Base-by-base conservation (phyloP, 805 yeast species). In the Barnettozyma sucrosica region DNA sequence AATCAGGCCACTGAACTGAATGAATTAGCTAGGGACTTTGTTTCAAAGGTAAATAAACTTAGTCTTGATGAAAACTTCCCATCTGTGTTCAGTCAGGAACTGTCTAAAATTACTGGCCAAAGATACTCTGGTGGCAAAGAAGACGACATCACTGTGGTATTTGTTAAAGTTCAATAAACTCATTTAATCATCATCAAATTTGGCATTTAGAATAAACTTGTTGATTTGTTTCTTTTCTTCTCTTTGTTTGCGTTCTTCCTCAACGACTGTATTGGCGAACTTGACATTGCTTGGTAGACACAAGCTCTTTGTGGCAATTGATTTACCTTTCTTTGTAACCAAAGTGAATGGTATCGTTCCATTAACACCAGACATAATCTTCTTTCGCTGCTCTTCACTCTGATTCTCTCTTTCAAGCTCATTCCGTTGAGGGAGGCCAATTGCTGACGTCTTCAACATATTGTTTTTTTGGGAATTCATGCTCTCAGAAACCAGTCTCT, bases 111-210 rank as follows among this genome's bases (percentile, higher is more conserved):
- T 44, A 78, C 88, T 2, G 85, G 85, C 3, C 84, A 81, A 58
- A 70, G 73, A 38, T 85, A 86, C 60, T 71, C 80, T 49, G 98
- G 99, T 30, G 99, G 99, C 13, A 92, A 92, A 68, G 95, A 89
- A 41, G 99, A 92, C 67, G 99, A 92, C 66, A 85, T 93, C 34
- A 89, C 98, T 1, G 79, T 85, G 16, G 84, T 90, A 2, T 74
- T 87, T 58, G 81, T 89, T 39, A 76, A 79, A 58, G 56, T 50
- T 37, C 26, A 45, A 42, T 57, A 25, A 21, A 3, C 16, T 7
- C 7, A 16, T 25, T 25, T 38, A 47, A 16, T 39, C 45, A 55
- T 59, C 66, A 41, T 67, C 70, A 51, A 58, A 69, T 6, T 63
- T 58, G 20, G 65, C 51, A 45, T 64, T 65, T 44, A 76, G 57